These are phyloP conservation scores for Salix exigua DNA, from an alignment of 345 rosid genomes.

Conservation along the genomic window DNA sequence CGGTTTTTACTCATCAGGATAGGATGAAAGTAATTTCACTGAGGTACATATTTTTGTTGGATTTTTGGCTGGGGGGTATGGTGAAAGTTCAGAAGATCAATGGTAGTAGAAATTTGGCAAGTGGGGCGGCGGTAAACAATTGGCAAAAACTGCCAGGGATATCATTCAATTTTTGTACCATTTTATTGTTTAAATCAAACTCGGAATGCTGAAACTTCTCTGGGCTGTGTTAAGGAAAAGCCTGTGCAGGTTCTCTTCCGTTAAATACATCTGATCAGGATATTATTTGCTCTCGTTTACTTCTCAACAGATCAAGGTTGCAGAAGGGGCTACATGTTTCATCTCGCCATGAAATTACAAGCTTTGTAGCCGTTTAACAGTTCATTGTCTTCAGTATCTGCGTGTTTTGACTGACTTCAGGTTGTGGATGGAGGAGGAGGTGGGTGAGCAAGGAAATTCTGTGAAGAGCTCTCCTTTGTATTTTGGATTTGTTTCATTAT, in stretches of 20 bases:
- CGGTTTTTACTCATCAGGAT: neutral
- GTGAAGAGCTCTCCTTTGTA: neutral
- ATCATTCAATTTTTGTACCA: neutral
- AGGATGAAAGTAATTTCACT: neutral
- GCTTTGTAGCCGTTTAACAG: neutral
- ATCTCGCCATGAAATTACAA: conserved; percentile 5
- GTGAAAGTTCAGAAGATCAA: neutral
- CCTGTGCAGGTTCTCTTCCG: neutral
- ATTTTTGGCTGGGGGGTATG: neutral
- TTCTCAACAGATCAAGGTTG: neutral
- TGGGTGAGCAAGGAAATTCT: neutral
- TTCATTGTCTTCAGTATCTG: neutral
- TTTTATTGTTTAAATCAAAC: conserved; percentile 2
- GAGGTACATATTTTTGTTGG: conserved; percentile 10
- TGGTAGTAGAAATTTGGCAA: neutral
- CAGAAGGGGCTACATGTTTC: conserved; percentile 6
- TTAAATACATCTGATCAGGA: neutral
- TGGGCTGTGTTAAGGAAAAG: neutral
- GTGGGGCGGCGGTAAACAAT: neutral
- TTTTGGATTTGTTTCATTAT: neutral
- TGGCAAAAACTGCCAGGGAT: neutral
- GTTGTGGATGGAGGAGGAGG: neutral
- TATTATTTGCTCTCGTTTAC: neutral
- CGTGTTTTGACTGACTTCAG: neutral
- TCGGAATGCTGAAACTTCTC: conserved; percentile 6